Evolutionary conservation across 2,329 filamentous ascomycete genomes (phyloP).

Genomic region (Penicillium nordicum): DNA sequence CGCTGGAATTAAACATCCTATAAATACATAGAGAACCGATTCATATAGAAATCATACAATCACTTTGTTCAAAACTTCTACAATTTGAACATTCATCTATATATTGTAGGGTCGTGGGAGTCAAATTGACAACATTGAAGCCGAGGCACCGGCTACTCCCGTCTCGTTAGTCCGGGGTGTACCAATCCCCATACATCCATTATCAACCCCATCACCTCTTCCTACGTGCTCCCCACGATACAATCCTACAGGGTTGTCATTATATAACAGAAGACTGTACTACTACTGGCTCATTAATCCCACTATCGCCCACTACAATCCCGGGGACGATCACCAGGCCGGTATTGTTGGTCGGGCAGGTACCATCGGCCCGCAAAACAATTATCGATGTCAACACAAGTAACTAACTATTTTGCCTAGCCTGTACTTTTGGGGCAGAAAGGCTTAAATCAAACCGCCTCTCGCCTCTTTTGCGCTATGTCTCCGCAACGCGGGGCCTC

Average conservation of each 20-base stretch:
- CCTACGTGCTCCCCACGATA: not conserved
- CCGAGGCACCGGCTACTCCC: constrained; percentile 19
- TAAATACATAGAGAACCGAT: not conserved
- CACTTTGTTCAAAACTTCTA: not conserved
- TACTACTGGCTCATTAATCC: not conserved
- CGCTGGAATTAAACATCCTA: not conserved
- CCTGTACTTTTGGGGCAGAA: not conserved
- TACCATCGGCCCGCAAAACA: not conserved
- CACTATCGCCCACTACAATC: not conserved
- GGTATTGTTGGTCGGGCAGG: not conserved
- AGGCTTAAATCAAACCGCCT: not conserved
- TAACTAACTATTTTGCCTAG: not conserved
- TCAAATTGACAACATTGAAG: not conserved
- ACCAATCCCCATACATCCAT: not conserved
- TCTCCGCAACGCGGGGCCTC: constrained; percentile 8
- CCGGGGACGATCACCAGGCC: not conserved
- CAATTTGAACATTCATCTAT: not conserved
- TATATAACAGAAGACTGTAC: not conserved
- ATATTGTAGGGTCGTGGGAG: not conserved
- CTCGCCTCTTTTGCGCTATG: constrained; percentile 10
- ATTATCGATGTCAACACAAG: not conserved
- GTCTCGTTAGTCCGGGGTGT: constrained; percentile 2
- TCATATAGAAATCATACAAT: not conserved
- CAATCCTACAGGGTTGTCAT: not conserved
- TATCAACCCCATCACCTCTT: not conserved